A percentile compares a stretch with the other conserved stretches of the same genome.
Evolutionary conservation across 495 filamentous ascomycete genomes (phyloP).

Genomic region (Bacidia rubella): DNA sequence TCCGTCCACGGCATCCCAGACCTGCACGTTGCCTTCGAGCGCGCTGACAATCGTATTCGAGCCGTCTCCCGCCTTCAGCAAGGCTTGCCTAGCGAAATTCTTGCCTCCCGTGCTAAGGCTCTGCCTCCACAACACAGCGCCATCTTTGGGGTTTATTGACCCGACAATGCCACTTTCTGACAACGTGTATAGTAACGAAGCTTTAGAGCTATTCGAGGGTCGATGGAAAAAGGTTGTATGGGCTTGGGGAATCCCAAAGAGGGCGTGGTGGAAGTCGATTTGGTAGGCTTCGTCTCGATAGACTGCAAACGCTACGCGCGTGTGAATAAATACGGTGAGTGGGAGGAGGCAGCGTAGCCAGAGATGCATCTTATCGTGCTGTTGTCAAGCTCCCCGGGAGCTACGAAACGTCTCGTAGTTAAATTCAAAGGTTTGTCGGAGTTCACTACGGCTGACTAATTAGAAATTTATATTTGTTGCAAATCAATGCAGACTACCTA

Average conservation of each 20-base stretch:
- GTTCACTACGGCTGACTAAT: no score
- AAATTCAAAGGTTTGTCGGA: no score
- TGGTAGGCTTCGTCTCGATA: slow-evolving; percentile 84
- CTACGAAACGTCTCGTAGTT: not conserved
- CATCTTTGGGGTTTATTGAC: slow-evolving; percentile 79
- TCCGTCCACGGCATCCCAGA: slow-evolving; percentile 78
- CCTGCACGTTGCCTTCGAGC: slow-evolving; percentile 47
- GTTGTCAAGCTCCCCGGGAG: not conserved
- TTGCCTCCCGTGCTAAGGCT: slow-evolving; percentile 32
- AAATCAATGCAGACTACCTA: no score
- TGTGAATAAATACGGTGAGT: slow-evolving; percentile 5
- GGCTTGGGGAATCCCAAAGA: slow-evolving; percentile 67
- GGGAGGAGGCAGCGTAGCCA: not conserved
- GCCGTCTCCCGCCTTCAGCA: slow-evolving; percentile 60
- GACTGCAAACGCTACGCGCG: slow-evolving; percentile 47
- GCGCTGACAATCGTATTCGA: slow-evolving; percentile 61
- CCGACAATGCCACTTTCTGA: slow-evolving; percentile 70
- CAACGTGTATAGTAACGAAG: slow-evolving; percentile 81
- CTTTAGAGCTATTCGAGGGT: slow-evolving; percentile 64
- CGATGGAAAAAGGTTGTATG: slow-evolving; percentile 90
- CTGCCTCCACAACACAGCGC: slow-evolving; percentile 77
- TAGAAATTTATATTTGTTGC: no score
- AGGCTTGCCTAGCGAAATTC: slow-evolving; percentile 29
- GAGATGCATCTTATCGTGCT: slow-evolving; percentile 15
- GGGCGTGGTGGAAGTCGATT: slow-evolving; percentile 83